Percentiles rank a stretch among this genome's conserved stretches.
Evolutionary conservation across 1,284 basidiomycete species (phyloP).

Genomic region (Melanopsichium pennsylvanicum): DNA sequence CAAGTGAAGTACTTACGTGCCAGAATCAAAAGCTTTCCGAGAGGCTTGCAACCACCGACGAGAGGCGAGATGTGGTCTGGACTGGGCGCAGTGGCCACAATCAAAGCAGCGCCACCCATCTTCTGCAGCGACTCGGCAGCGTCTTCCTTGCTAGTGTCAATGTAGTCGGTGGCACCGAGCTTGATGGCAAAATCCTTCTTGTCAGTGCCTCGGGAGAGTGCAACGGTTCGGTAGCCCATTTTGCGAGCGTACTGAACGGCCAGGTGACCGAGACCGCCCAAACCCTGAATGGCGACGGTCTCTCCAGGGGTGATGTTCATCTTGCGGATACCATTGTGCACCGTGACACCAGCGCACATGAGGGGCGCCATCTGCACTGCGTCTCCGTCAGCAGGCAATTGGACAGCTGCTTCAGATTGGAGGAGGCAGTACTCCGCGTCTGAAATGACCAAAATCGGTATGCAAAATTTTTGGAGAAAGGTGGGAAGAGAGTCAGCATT

Average conservation of each 20-base stretch:
- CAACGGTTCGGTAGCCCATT: slow-evolving; percentile 66
- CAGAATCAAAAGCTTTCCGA: slow-evolving; percentile 65
- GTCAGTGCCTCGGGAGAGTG: slow-evolving; percentile 58
- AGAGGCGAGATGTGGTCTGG: slow-evolving; percentile 62
- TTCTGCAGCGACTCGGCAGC: slow-evolving; percentile 65
- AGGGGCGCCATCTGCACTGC: slow-evolving; percentile 68
- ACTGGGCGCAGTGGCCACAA: slow-evolving; percentile 66
- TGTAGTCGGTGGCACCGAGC: slow-evolving; percentile 67
- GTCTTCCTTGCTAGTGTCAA: slow-evolving; percentile 58
- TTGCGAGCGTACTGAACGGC: slow-evolving; percentile 64
- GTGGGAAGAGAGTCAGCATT: background rate
- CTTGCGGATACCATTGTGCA: slow-evolving; percentile 66
- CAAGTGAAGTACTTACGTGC: slow-evolving; percentile 23
- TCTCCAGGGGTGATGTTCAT: slow-evolving; percentile 61
- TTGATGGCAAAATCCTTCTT: slow-evolving; percentile 56
- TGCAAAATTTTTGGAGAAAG: too few relatives aligned
- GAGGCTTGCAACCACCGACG: slow-evolving; percentile 63
- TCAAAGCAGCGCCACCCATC: slow-evolving; percentile 66
- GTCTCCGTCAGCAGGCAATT: slow-evolving; percentile 61
- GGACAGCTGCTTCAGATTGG: slow-evolving; percentile 65
- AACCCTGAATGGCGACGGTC: slow-evolving; percentile 67
- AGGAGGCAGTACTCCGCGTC: slow-evolving; percentile 47
- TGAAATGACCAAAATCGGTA: slow-evolving; percentile 26
- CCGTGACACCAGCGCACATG: slow-evolving; percentile 67
- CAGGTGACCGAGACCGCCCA: slow-evolving; percentile 67